Conservation (phyloP, 2,329 filamentous ascomycete genomes). For the Aspergillus cejpii region DNA sequence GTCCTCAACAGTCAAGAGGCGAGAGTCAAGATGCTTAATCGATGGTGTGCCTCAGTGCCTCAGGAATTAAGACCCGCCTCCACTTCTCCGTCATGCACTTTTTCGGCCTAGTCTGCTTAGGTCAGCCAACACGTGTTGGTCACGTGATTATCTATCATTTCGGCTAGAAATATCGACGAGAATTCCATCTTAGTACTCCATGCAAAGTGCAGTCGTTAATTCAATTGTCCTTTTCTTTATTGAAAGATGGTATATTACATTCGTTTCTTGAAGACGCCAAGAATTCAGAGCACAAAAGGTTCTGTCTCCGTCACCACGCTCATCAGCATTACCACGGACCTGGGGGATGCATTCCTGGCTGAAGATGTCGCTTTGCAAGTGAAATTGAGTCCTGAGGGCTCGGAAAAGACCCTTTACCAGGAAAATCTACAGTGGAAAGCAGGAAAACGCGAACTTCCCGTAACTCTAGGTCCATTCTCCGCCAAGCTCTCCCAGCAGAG, state of each 20-base stretch:
- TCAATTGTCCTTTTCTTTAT: neutral
- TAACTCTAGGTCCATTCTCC: conserved; percentile 29
- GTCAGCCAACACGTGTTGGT: conserved; percentile 23
- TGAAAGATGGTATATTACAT: conserved; percentile 53
- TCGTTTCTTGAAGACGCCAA: conserved; percentile 61
- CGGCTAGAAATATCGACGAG: neutral
- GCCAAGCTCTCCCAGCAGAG: conserved; percentile 20
- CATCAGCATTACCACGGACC: conserved; percentile 61
- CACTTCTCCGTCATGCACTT: conserved; percentile 23
- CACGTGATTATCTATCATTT: conserved; percentile 1
- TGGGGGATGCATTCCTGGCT: conserved; percentile 59
- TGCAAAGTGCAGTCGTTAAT: neutral
- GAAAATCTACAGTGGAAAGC: conserved; percentile 28
- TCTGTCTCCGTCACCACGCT: conserved; percentile 44
- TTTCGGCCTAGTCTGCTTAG: conserved; percentile 11
- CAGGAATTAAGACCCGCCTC: conserved; percentile 11
- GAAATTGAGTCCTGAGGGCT: conserved; percentile 16
- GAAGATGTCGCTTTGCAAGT: conserved; percentile 31
- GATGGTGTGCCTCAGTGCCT: conserved; percentile 7
- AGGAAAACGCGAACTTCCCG: conserved; percentile 29
- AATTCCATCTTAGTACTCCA: too few relatives aligned
- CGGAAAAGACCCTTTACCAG: conserved; percentile 19
- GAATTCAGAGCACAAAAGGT: conserved; percentile 39
- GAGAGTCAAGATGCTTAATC: neutral
- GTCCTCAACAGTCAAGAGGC: too few relatives aligned